Conservation (phyloP, 116 monocot species). For the Zostera marina region DNA sequence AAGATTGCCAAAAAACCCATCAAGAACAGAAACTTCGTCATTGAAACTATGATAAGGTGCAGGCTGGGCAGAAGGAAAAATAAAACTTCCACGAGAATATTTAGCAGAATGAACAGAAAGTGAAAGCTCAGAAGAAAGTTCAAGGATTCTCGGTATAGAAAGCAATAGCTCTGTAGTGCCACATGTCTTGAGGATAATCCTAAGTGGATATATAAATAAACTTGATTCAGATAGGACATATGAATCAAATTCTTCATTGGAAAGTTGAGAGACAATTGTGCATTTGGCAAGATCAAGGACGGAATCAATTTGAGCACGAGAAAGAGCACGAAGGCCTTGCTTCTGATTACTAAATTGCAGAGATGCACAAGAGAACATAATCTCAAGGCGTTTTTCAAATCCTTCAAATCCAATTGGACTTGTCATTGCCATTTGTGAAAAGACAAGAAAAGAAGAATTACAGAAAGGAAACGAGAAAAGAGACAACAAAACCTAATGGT, state of each 20-base stretch:
- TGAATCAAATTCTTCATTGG: slow-evolving; percentile 52
- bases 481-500: slow-evolving; percentile 9
- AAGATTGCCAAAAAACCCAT: slow-evolving; percentile 37
- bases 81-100: slow-evolving; percentile 66
- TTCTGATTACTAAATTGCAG: slow-evolving; percentile 22
- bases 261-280: slow-evolving; percentile 54
- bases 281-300: slow-evolving; percentile 48
- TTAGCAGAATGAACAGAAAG: slow-evolving; percentile 38
- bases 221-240: slow-evolving; percentile 77
- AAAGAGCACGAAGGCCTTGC: slow-evolving; percentile 39
- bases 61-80: slow-evolving; percentile 54
- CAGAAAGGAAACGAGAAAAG: slow-evolving; percentile 1
- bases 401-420: slow-evolving; percentile 74
- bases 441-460: neutral
- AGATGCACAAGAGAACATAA: slow-evolving; percentile 34
- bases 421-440: slow-evolving; percentile 8
- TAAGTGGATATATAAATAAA: slow-evolving; percentile 55
- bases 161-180: slow-evolving; percentile 63
- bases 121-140: slow-evolving; percentile 29
- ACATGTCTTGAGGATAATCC: slow-evolving; percentile 64
- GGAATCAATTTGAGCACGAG: slow-evolving; percentile 47
- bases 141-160: slow-evolving; percentile 40
- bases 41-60: slow-evolving; percentile 51
- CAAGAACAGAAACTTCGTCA: slow-evolving; percentile 48
- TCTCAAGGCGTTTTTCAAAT: slow-evolving; percentile 70